Evolutionary conservation across 495 filamentous ascomycete species (phyloP), one percentile per base, ranked within the genome.

Genomic region (Hyaloscypha finlandica): DNA sequence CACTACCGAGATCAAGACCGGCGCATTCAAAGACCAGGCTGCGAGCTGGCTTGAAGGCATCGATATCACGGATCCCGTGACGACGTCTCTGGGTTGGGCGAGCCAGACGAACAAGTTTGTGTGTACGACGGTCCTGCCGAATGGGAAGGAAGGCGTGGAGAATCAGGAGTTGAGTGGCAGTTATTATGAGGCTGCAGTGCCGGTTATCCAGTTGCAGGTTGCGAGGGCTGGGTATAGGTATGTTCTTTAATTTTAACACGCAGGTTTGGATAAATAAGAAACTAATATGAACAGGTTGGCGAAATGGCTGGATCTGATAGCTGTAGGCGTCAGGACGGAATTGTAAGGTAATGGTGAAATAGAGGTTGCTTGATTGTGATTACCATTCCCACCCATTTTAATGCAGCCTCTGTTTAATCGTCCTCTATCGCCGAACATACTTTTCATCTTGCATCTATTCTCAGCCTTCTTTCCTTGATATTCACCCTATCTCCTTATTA

Each of bases 161-260:
- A 84, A 82, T 6, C 74, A 84, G 70, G 89, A 92, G 71, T 74
- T 92, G 29, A 81, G 81, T 59, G 82, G 81, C 0, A 77, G 78
- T 8, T 94, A 94, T 76, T 90, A 88, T 72, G 78, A 89, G 55
- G 79, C 79, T 20, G 85, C 88, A 16, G 77, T 84, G 20, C 84
- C 83, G 22, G 83, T 90, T 55, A 81, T 95, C 51, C 86, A 94
- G 79, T 67, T 86, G 68, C 86, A 91, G 76, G 83, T 97, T 71
- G 91, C 90, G 3, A 89, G 87, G 73, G 91, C 86, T 11, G 91
- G 91, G 12, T 93, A 88, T 69, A 84, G 90, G 29, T 71, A 60
- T 51, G 69, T 63, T 35, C 39, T 42, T 12, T 37, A 12, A n/a
- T 35, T 11, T 39, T 33, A 29, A 25, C 25, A 25, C 25, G 25